Evolutionary conservation across 305 asterid genomes (phyloP).

Genomic region (Fraxinus nigra): DNA sequence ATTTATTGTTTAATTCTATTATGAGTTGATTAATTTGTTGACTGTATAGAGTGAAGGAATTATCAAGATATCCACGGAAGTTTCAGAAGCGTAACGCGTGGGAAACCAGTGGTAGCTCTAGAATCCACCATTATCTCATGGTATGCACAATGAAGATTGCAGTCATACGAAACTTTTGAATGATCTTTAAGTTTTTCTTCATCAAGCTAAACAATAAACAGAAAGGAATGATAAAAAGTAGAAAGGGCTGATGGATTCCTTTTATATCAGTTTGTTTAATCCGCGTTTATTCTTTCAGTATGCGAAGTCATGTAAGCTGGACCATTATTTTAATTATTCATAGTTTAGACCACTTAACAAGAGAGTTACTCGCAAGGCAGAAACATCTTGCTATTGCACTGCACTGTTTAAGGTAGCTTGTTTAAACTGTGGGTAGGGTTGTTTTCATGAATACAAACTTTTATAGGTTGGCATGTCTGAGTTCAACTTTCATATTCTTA

Average conservation of each 20-base stretch:
- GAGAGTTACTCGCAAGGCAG: background rate
- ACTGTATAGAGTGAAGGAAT: slow-evolving; percentile 34
- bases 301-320: background rate
- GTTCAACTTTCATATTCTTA: background rate
- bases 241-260: background rate
- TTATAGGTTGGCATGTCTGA: background rate
- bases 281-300: background rate
- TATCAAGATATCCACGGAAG: slow-evolving; percentile 63
- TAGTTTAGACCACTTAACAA: background rate
- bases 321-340: background rate
- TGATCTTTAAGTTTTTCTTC: slow-evolving; percentile 2
- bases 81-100: slow-evolving; percentile 68
- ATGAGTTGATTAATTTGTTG: background rate
- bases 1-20: background rate
- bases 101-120: slow-evolving; percentile 82
- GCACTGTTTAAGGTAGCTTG: background rate
- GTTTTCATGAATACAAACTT: background rate
- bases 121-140: slow-evolving; percentile 96
- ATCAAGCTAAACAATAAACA: background rate
- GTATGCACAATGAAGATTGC: slow-evolving; percentile 30
- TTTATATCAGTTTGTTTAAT: background rate
- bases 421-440: background rate
- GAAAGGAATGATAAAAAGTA: background rate
- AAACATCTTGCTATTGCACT: background rate
- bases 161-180: background rate